Percentiles rank a stretch among this genome's conserved stretches.
phyloP scores from a whole-genome alignment of 495 filamentous ascomycete genomes.

The Penicillium goetzii region DNA sequence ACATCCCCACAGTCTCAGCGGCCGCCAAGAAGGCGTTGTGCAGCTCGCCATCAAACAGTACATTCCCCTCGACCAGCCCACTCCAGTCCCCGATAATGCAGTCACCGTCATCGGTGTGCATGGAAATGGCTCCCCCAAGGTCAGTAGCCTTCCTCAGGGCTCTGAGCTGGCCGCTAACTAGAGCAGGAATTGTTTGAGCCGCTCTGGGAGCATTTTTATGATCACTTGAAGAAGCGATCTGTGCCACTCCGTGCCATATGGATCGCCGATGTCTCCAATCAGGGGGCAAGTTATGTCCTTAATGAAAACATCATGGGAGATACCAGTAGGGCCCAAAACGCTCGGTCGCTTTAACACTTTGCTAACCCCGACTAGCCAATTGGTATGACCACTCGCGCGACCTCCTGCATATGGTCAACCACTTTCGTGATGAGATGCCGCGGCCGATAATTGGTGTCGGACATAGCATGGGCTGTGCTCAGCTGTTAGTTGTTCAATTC shows the following conservation, averaged over 20 bases:
- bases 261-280: constrained; percentile 72
- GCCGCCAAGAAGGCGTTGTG: constrained; percentile 52
- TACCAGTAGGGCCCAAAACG: constrained; percentile 52
- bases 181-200: constrained; percentile 73
- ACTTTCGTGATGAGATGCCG: constrained; percentile 70
- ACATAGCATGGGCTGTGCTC: constrained; percentile 75
- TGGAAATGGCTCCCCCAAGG: constrained; percentile 56
- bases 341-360: background rate
- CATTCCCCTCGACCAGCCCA: constrained; percentile 57
- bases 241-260: constrained; percentile 69
- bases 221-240: constrained; percentile 32
- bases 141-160: background rate
- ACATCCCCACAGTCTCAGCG: constrained; percentile 49
- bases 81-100: constrained; percentile 57
- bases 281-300: constrained; percentile 67
- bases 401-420: constrained; percentile 74
- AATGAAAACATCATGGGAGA: constrained; percentile 69
- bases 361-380: constrained; percentile 42
- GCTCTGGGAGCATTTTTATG: constrained; percentile 66
- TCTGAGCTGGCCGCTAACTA: background rate
- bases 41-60: constrained; percentile 72
- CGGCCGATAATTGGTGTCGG: constrained; percentile 76
- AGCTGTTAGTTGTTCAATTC: constrained; percentile 41
- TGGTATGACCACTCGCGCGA: constrained; percentile 81
- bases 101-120: constrained; percentile 70